Conservation (phyloP, 208 protist genomes). For the Angomonas deanei region DNA sequence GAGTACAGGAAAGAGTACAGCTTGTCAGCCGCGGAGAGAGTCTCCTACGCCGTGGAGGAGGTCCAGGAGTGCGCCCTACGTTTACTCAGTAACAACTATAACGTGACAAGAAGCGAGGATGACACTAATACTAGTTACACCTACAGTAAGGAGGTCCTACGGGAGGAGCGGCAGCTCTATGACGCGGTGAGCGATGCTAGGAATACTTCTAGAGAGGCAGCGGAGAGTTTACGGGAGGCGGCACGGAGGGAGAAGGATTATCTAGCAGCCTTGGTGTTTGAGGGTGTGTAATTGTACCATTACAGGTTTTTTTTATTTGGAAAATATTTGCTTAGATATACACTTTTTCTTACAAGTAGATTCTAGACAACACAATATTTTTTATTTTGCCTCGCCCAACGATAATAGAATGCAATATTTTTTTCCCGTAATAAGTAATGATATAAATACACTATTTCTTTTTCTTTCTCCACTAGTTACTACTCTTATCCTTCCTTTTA, state of each 20-base stretch:
- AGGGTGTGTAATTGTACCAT: neutral
- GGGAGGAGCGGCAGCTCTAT: slow-evolving; percentile 1
- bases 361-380: too few species aligned
- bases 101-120: neutral
- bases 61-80: slow-evolving; percentile 7
- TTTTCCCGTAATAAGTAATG: too few species aligned
- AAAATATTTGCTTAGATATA: slow-evolving; percentile 1
- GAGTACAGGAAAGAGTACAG: neutral
- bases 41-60: neutral
- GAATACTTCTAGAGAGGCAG: neutral
- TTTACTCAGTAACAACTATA: slow-evolving; percentile 3
- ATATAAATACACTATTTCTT: neutral
- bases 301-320: too few species aligned
- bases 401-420: too few species aligned
- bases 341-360: neutral
- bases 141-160: neutral
- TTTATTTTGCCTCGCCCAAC: too few species aligned
- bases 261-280: neutral
- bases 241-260: slow-evolving; percentile 1
- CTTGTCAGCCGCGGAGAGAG: neutral
- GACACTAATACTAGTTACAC: neutral
- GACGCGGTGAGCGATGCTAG: neutral
- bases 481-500: slow-evolving; percentile 2
- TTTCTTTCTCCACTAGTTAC: slow-evolving; percentile 5
- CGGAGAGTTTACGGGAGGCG: neutral